Conservation (phyloP, 2,329 filamentous ascomycete species). For the Neonectria punicea region DNA sequence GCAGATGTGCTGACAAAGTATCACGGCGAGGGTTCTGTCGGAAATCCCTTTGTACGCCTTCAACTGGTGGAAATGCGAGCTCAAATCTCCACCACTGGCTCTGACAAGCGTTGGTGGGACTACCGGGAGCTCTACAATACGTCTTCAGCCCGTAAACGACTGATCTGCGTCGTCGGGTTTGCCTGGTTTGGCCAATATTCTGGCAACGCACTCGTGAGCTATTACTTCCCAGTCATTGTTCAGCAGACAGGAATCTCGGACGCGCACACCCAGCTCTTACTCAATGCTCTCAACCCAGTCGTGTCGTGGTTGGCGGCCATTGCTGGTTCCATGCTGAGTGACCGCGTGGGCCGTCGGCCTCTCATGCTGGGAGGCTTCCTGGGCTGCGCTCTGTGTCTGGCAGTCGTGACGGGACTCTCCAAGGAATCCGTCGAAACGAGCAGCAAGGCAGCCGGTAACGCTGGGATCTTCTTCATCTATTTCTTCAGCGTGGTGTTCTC, state of each 20-base stretch:
- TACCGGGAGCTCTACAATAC: constrained; percentile 56
- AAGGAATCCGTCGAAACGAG: constrained; percentile 44
- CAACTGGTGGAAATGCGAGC: constrained; percentile 34
- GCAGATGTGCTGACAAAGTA: not conserved
- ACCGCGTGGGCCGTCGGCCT: constrained; percentile 61
- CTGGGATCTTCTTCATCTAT: constrained; percentile 65
- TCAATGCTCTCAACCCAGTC: constrained; percentile 64
- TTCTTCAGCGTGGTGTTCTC: constrained; percentile 10
- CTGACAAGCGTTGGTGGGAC: constrained; percentile 60
- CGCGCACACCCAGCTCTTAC: constrained; percentile 52
- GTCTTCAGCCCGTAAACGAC: constrained; percentile 52
- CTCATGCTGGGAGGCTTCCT: constrained; percentile 61
- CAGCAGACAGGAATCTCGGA: constrained; percentile 59
- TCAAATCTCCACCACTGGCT: not conserved
- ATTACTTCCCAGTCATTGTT: constrained; percentile 61
- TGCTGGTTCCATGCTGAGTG: constrained; percentile 60
- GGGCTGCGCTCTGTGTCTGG: constrained; percentile 59
- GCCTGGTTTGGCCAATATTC: constrained; percentile 59
- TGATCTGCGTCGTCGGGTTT: constrained; percentile 50
- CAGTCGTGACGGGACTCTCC: constrained; percentile 57
- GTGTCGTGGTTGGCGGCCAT: constrained; percentile 61
- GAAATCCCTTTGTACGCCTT: not conserved
- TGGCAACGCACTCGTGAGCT: constrained; percentile 55
- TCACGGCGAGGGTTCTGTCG: not conserved
- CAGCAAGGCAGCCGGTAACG: constrained; percentile 48